Base-by-base conservation (phyloP, 2,329 filamentous ascomycete species). In the Alternaria incomplexa region DNA sequence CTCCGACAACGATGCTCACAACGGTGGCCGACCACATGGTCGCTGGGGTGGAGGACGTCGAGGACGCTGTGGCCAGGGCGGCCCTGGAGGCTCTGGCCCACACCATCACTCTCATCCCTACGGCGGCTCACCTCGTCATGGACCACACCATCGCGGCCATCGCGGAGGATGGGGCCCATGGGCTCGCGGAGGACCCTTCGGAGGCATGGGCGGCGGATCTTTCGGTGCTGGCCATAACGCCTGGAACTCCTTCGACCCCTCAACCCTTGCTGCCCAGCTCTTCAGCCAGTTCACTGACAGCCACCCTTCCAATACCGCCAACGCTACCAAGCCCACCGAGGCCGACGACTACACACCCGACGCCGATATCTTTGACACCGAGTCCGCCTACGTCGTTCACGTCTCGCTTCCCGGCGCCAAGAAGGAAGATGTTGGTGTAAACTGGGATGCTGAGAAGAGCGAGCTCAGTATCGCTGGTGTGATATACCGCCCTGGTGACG, bases 371-470 rank as follows among this genome's bases (percentile, higher is more conserved):
- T 96, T 95, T 83, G 87, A 90, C 76, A 91, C 89, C 6, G 80
- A 87, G 7, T 80, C 82, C 30, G 80, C 87, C 13, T 81, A 89
- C 76, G 82, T 93, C 46, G 81, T 96, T 9, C 92, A 96, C 78
- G 75, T 88, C 51, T 90, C 91, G 1, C 85, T 96, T 0, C 91
- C 93, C 0, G 93, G 93, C 25, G 92, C 90, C 2, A 90, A 90
- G 81, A 94, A 93, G 80, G 87, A 92, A 72, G 91, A 96, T 73
- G 83, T 96, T 6, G 90, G 87, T 61, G 87, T 96, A 48, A 89
- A 90, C 77, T 96, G 91, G 87, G 88, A 95, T 69, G 84, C 87
- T 0, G 90, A 92, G 62, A 88, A 87, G 73, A 86, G 84, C 50
- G 83, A 86, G 58, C 82, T 96, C 45, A 87, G 85, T 70, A 82